These are phyloP conservation scores for Metarhizium sp. DNA, from an alignment of 2,329 filamentous ascomycete genomes.

Conservation along the genomic window DNA sequence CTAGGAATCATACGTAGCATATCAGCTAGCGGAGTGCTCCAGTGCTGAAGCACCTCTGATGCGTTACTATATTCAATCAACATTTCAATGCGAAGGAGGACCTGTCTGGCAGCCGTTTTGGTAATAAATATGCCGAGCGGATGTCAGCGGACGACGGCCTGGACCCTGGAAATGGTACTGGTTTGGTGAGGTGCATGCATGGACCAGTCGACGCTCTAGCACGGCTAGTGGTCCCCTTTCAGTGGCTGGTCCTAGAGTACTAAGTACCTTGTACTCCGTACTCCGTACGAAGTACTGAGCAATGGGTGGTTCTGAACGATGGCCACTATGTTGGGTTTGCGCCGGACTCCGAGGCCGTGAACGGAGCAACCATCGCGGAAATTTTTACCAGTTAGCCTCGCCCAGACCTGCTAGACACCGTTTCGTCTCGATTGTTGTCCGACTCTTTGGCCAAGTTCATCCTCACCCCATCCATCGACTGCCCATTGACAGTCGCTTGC, in stretches of 20 bases:
- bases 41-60: neutral
- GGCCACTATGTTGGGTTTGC: neutral
- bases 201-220: neutral
- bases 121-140: too few relatives aligned
- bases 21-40: neutral
- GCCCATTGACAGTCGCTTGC: neutral
- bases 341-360: constrained; percentile 28
- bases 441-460: constrained; percentile 5
- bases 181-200: too few relatives aligned
- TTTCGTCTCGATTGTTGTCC: too few relatives aligned
- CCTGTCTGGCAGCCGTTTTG: neutral
- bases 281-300: too few relatives aligned
- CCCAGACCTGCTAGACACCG: constrained; percentile 3
- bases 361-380: constrained; percentile 23
- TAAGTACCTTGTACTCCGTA: too few relatives aligned
- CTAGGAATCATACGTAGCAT: neutral
- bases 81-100: neutral
- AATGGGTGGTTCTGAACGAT: neutral
- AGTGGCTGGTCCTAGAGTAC: neutral
- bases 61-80: neutral
- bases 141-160: too few relatives aligned
- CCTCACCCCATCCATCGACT: neutral
- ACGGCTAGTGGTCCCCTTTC: neutral
- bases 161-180: too few relatives aligned
- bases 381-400: constrained; percentile 16